phyloP scores from a whole-genome alignment of 2,329 filamentous ascomycete species.

The Clonostachys rosea region DNA sequence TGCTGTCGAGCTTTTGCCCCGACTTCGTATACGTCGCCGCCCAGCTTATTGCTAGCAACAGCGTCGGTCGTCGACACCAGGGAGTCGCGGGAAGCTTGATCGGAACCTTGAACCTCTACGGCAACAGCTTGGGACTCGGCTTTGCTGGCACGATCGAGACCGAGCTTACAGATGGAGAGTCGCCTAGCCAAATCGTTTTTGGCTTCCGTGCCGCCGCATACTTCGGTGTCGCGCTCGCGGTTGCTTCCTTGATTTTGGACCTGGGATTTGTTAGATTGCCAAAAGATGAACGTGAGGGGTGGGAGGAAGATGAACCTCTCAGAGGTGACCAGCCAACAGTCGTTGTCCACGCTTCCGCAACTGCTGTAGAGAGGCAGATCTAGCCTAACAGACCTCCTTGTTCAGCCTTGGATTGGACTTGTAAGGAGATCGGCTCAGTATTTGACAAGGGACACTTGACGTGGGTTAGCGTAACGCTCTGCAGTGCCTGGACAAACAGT shows the following conservation, averaged over 20 bases:
- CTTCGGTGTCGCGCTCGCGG: slow-evolving; percentile 28
- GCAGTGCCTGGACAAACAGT: too few relatives aligned
- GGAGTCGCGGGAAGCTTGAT: slow-evolving; percentile 45
- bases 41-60: slow-evolving; percentile 49
- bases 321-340: neutral
- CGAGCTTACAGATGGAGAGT: slow-evolving; percentile 5
- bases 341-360: neutral
- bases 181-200: slow-evolving; percentile 7
- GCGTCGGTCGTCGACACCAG: slow-evolving; percentile 39
- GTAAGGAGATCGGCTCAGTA: too few relatives aligned
- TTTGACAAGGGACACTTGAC: too few relatives aligned
- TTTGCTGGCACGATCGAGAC: slow-evolving; percentile 26
- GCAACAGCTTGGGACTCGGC: slow-evolving; percentile 20
- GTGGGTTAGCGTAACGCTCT: too few relatives aligned
- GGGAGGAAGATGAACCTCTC: slow-evolving; percentile 11
- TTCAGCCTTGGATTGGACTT: too few relatives aligned
- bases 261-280: slow-evolving; percentile 30
- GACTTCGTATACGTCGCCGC: slow-evolving; percentile 46
- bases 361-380: neutral
- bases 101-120: slow-evolving; percentile 27
- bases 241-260: slow-evolving; percentile 22
- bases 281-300: slow-evolving; percentile 29
- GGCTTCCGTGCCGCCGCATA: slow-evolving; percentile 33
- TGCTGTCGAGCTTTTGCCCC: slow-evolving; percentile 28
- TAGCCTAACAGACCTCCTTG: too few relatives aligned